A percentile compares a stretch with the other conserved stretches of the same genome.
These are phyloP conservation scores for Colletotrichum sp. DNA, from an alignment of 2,329 filamentous ascomycete species.

Conservation along the genomic window DNA sequence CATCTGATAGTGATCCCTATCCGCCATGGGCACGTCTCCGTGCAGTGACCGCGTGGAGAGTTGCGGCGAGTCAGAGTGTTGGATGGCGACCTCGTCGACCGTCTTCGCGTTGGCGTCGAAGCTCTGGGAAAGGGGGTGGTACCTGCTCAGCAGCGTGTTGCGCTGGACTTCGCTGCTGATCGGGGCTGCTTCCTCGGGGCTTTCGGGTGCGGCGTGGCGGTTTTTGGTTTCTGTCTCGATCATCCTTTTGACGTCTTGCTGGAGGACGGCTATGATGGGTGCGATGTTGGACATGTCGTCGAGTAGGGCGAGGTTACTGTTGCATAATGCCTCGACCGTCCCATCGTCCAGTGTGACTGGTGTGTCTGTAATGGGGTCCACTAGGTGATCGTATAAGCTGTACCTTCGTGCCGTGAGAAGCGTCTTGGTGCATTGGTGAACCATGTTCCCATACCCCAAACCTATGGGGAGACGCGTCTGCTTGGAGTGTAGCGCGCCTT, in stretches of 20 bases:
- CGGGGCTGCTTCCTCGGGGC: not conserved
- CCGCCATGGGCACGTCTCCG: not conserved
- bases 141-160: not conserved
- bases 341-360: not conserved
- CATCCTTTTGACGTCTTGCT: slow-evolving; percentile 10
- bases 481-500: not conserved
- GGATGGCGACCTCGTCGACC: not conserved
- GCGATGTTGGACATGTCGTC: slow-evolving; percentile 12
- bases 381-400: not conserved
- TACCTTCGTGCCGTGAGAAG: not conserved
- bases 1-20: not conserved
- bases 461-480: slow-evolving; percentile 4
- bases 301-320: not conserved
- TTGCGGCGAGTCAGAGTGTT: not conserved
- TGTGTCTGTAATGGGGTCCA: not conserved
- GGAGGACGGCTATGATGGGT: not conserved
- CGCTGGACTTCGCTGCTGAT: slow-evolving; percentile 5
- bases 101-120: slow-evolving; percentile 6
- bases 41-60: not conserved
- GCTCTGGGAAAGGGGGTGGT: slow-evolving; percentile 4
- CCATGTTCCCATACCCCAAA: slow-evolving; percentile 1
- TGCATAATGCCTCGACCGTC: not conserved
- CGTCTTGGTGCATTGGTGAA: slow-evolving; percentile 4
- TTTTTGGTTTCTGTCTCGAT: not conserved
- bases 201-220: not conserved